These are phyloP conservation scores for Podila epicladia DNA, from an alignment of 192 early-diverging fungal species.

Conservation along the genomic window DNA sequence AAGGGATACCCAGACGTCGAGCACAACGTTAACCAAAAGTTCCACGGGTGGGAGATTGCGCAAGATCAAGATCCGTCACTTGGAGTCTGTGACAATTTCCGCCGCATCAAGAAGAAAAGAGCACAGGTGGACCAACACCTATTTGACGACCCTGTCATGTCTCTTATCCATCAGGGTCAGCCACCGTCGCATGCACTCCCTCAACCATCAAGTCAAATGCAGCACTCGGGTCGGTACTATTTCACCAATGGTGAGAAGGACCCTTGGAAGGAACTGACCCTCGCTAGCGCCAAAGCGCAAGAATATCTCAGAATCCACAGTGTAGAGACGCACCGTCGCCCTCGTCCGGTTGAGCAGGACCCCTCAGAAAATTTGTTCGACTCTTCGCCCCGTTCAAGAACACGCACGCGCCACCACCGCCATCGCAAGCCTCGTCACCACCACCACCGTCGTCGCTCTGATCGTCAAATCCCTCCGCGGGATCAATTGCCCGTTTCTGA, in stretches of 20 bases:
- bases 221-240: constrained; percentile 54
- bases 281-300: constrained; percentile 16
- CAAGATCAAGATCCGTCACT: not conserved
- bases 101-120: not conserved
- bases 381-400: not conserved
- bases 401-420: not conserved
- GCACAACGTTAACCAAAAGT: constrained; percentile 36
- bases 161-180: not conserved
- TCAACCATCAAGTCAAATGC: too few species aligned
- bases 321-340: too few species aligned
- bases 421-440: not conserved
- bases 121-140: too few species aligned
- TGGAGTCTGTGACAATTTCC: not conserved
- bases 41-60: constrained; percentile 37
- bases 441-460: not conserved
- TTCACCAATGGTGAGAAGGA: constrained; percentile 75
- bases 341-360: too few species aligned
- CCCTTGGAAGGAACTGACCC: constrained; percentile 67
- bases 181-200: not conserved
- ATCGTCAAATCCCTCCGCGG: not conserved
- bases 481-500: too few species aligned
- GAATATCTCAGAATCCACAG: constrained; percentile 12
- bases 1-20: constrained; percentile 38
- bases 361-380: too few species aligned
- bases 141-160: not conserved